Base-by-base conservation (phyloP, 345 rosid genomes). In the Diplotaxis tenuifolia region DNA sequence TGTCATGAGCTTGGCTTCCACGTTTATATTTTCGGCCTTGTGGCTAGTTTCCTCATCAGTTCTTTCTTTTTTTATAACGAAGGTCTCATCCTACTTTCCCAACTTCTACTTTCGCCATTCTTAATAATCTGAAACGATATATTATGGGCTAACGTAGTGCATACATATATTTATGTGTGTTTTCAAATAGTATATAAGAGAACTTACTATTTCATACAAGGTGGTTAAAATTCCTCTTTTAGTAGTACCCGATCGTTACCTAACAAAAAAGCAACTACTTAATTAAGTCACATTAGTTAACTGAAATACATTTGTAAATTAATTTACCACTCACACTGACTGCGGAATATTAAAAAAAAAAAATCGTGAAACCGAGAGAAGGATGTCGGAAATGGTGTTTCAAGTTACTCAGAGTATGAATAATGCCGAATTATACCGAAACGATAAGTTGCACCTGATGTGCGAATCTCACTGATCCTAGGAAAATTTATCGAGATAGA, bases 1-100 rank as follows among this genome's bases (percentile, higher is more conserved):
- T 56, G n/a, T 57, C 67, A 34, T 60, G 64, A 31, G 45, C 45
- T 34, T 36, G 3, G 55, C 54, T 67, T 74, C 78, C 62, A 59
- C 73, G 69, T 36, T 67, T 68, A 32, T 49, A 59, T 23, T 32
- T 59, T 23, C 20, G 16, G 9, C 40, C 62, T 59, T 75, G 60
- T 59, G 56, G 68, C 45, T 38, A 67, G 9, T 25, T 74, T 74
- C 68, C 32, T 67, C 73, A 36, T 75, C 49, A 67, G 56, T 40
- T 42, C 18, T 5, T 42, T 14, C 40, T 9, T 9, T 38, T 14
- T 42, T 42, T 42, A 1, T 1, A n/a, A n/a, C n/a, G n/a, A n/a
- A n/a, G n/a, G n/a, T n/a, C n/a, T n/a, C n/a, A n/a, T n/a, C n/a
- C n/a, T n/a, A n/a, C n/a, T n/a, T n/a, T n/a, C n/a, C 62, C 31